These are phyloP conservation scores for Boletus tomentosulus DNA, from an alignment of 768 basidiomycete species.

Conservation along the genomic window DNA sequence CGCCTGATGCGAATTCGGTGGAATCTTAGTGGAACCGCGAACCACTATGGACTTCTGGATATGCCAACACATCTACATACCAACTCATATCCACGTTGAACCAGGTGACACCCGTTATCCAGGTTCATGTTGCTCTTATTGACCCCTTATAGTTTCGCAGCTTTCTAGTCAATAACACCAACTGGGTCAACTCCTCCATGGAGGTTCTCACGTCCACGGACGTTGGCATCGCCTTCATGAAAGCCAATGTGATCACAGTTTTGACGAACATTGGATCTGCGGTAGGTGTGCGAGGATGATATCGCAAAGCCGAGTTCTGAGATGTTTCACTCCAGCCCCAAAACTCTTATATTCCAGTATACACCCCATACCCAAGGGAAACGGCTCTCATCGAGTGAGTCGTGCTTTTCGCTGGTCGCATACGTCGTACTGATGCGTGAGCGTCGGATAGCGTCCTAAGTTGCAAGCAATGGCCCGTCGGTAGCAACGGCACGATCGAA, in stretches of 20 bases:
- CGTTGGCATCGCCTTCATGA: not conserved
- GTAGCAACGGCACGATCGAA: conserved; percentile 55
- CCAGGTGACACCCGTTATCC: not conserved
- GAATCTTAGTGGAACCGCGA: not conserved
- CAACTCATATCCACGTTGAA: not conserved
- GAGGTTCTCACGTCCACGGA: conserved; percentile 48
- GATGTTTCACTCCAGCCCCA: conserved; percentile 38
- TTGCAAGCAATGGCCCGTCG: conserved; percentile 66
- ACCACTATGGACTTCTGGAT: not conserved
- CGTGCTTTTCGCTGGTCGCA: not conserved
- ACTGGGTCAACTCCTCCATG: conserved; percentile 49
- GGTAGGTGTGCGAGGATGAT: not conserved
- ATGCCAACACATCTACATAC: not conserved
- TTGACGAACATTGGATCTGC: not conserved
- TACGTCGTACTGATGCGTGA: not conserved
- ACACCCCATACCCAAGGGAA: conserved; percentile 21
- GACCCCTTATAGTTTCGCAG: not conserved
- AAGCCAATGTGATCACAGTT: conserved; percentile 57
- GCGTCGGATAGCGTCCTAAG: conserved; percentile 47
- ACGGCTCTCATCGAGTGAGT: conserved; percentile 57
- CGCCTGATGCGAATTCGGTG: not conserved
- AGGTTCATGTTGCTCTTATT: not conserved
- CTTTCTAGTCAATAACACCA: not conserved
- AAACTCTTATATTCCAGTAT: not conserved
- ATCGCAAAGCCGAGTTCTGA: not conserved